Evolutionary conservation across 2,329 filamentous ascomycete genomes (phyloP).

Genomic region (Fusarium sp.): DNA sequence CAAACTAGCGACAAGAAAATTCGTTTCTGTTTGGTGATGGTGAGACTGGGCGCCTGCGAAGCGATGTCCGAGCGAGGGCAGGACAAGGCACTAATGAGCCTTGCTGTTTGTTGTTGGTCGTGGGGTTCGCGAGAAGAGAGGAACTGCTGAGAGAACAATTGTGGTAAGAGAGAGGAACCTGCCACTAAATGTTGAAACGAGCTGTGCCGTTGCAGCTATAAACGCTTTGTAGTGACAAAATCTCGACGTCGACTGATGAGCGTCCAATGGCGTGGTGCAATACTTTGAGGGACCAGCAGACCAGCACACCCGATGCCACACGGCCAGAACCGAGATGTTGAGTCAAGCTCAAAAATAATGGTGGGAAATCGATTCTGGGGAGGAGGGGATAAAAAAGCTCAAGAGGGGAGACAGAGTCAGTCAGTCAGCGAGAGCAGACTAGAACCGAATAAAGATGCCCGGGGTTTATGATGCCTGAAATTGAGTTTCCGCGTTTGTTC

Average conservation of each 20-base stretch:
- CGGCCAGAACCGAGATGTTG: slow-evolving; percentile 13
- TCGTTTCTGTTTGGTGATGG: slow-evolving; percentile 6
- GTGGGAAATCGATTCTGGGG: slow-evolving; percentile 14
- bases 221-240: slow-evolving; percentile 17
- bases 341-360: slow-evolving; percentile 24
- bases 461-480: slow-evolving; percentile 43
- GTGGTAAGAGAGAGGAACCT: slow-evolving; percentile 14
- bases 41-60: slow-evolving; percentile 8
- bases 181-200: slow-evolving; percentile 21
- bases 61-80: slow-evolving; percentile 15
- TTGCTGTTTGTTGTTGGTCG: slow-evolving; percentile 12
- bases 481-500: slow-evolving; percentile 43
- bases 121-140: slow-evolving; percentile 18
- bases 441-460: slow-evolving; percentile 35
- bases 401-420: slow-evolving; percentile 23
- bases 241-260: slow-evolving; percentile 17
- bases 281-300: slow-evolving; percentile 11
- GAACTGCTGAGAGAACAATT: slow-evolving; percentile 13
- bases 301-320: slow-evolving; percentile 24
- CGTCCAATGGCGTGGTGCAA: slow-evolving; percentile 19
- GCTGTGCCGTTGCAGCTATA: slow-evolving; percentile 22
- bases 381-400: slow-evolving; percentile 27
- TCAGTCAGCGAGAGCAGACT: slow-evolving; percentile 16
- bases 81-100: slow-evolving; percentile 20
- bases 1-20: slow-evolving; percentile 29